A percentile compares a stretch with the other conserved stretches of the same genome.
Conservation (phyloP, 2,329 filamentous ascomycete species). For the Aureobasidium sp. region DNA sequence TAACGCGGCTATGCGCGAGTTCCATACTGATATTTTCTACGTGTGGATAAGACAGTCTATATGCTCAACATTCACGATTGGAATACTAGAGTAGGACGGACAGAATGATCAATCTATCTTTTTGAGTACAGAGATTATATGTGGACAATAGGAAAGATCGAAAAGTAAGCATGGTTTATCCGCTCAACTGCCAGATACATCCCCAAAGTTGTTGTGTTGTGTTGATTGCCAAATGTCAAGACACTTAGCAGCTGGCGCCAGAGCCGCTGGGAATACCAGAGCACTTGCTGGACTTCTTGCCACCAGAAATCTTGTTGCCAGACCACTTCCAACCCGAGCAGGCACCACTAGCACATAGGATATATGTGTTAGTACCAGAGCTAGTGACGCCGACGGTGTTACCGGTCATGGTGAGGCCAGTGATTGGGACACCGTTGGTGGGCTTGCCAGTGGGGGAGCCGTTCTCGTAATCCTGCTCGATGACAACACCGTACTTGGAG, state of each 20-base stretch:
- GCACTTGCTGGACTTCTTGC: constrained; percentile 37
- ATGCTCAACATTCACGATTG: too few relatives aligned
- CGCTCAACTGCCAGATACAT: background rate
- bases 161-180: background rate
- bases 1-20: background rate
- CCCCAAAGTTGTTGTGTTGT: background rate
- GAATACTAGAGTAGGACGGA: background rate
- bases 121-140: background rate
- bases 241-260: constrained; percentile 7
- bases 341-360: constrained; percentile 46
- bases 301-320: constrained; percentile 43
- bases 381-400: constrained; percentile 38
- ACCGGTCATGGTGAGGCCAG: constrained; percentile 37
- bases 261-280: constrained; percentile 9
- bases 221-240: background rate
- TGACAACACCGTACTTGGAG: constrained; percentile 44
- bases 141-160: constrained; percentile 1
- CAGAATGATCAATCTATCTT: background rate
- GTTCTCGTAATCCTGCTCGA: constrained; percentile 52
- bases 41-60: background rate
- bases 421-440: constrained; percentile 47
- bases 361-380: constrained; percentile 37
- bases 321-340: constrained; percentile 49
- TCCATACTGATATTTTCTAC: background rate
- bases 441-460: constrained; percentile 39